A percentile compares a stretch with the other conserved stretches of the same genome.
Conservation (phyloP, 306 rosid genomes). For the Quercus alba region DNA sequence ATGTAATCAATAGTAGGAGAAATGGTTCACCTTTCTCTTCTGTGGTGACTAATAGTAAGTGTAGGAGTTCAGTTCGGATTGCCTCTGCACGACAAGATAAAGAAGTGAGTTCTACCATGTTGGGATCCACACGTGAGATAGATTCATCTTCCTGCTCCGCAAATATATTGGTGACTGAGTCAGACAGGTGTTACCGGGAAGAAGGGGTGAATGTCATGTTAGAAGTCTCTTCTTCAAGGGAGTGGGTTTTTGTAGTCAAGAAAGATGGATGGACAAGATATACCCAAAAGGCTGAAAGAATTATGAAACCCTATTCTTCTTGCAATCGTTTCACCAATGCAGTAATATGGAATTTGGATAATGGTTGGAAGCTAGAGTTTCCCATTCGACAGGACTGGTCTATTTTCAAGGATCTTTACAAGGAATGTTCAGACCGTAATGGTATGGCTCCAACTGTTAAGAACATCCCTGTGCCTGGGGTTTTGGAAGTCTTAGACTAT, state of each 20-base stretch:
- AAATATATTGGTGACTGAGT: conserved; percentile 51
- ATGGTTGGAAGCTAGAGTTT: conserved; percentile 75
- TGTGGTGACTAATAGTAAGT: conserved; percentile 30
- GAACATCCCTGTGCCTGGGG: conserved; percentile 69
- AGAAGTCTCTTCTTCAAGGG: conserved; percentile 47
- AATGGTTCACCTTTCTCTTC: conserved; percentile 25
- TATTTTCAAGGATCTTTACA: conserved; percentile 66
- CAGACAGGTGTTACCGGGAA: conserved; percentile 57
- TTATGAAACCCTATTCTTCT: conserved; percentile 46
- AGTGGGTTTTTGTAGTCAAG: conserved; percentile 66
- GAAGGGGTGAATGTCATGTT: conserved; percentile 42
- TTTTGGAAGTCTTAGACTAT: conserved; percentile 47
- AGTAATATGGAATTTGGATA: conserved; percentile 41
- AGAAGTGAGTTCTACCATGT: conserved; percentile 27
- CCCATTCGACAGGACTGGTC: conserved; percentile 51
- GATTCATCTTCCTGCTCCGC: conserved; percentile 47
- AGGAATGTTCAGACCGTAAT: conserved; percentile 60
- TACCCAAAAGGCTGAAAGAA: conserved; percentile 52
- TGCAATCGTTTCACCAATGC: conserved; percentile 54
- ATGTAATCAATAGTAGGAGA: conserved; percentile 36
- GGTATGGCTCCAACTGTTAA: conserved; percentile 30
- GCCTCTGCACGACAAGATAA: conserved; percentile 21
- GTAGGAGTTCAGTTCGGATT: conserved; percentile 30
- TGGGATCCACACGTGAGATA: conserved; percentile 13
- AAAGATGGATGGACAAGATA: conserved; percentile 51